Percentiles rank a stretch among this genome's conserved stretches.
phyloP scores from a whole-genome alignment of 768 basidiomycete genomes.

The Boletus rubescentipes region DNA sequence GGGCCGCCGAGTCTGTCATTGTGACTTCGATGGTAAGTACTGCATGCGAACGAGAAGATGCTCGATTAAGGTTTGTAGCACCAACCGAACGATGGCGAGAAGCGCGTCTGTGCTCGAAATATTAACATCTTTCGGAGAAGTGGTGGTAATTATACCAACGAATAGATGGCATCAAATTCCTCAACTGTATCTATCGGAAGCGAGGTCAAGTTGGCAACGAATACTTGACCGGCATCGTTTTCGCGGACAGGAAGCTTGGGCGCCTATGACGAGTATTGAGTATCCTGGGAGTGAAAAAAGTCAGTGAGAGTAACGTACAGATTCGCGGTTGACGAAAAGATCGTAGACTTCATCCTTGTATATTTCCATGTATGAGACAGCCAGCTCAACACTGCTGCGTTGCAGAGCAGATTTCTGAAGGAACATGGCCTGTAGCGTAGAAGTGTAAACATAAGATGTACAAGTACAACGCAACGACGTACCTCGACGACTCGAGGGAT shows the following conservation, averaged over 20 bases:
- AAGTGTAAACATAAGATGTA: background rate
- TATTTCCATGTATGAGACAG: conserved; percentile 84
- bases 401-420: conserved; percentile 42
- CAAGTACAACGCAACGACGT: conserved; percentile 18
- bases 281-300: background rate
- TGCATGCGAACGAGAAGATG: conserved; percentile 87
- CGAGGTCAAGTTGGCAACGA: conserved; percentile 51
- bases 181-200: conserved; percentile 37
- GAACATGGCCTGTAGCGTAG: conserved; percentile 54
- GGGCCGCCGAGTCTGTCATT: conserved; percentile 50
- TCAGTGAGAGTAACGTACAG: conserved; percentile 40
- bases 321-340: conserved; percentile 70
- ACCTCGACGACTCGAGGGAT: conserved; percentile 82
- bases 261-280: conserved; percentile 33
- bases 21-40: conserved; percentile 73
- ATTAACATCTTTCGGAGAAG: background rate
- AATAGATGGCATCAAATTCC: conserved; percentile 50
- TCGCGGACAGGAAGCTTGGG: conserved; percentile 57
- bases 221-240: conserved; percentile 50
- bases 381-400: conserved; percentile 45
- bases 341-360: conserved; percentile 92
- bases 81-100: conserved; percentile 79
- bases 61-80: conserved; percentile 80
- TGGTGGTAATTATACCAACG: conserved; percentile 34
- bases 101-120: conserved; percentile 48